Percentiles rank a stretch among this genome's conserved stretches.
Conservation (phyloP, 2,329 filamentous ascomycete species). For the Bipolaris zeicola region DNA sequence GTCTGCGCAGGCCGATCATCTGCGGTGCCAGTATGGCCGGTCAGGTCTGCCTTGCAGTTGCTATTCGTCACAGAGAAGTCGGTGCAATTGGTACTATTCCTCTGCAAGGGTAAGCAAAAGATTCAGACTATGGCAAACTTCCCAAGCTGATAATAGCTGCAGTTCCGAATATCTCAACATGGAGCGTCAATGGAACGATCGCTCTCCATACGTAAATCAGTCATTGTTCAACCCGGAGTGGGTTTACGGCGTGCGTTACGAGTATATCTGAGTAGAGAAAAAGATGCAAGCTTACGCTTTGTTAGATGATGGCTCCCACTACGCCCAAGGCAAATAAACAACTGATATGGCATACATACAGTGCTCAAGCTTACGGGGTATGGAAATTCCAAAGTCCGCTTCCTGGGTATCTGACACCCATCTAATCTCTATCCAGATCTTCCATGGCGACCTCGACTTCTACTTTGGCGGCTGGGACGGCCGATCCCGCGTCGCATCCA, state of each 20-base stretch:
- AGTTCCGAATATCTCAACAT: conserved; percentile 51
- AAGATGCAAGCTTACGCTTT: conserved; percentile 1
- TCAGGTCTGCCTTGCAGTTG: conserved; percentile 56
- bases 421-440: conserved; percentile 42
- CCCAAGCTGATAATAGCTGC: conserved; percentile 23
- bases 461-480: conserved; percentile 60
- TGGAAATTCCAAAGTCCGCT: too few relatives aligned
- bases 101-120: conserved; percentile 48
- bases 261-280: too few relatives aligned
- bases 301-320: conserved; percentile 54
- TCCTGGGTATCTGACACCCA: too few relatives aligned
- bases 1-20: conserved; percentile 54
- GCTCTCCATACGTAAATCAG: conserved; percentile 56
- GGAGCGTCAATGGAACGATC: conserved; percentile 54
- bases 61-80: conserved; percentile 54
- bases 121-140: too few relatives aligned
- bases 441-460: conserved; percentile 59
- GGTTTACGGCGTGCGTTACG: conserved; percentile 51
- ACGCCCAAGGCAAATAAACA: conserved; percentile 54
- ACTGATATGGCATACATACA: conserved; percentile 58
- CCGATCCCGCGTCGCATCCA: conserved; percentile 50
- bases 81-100: conserved; percentile 55
- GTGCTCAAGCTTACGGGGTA: conserved; percentile 56
- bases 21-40: conserved; percentile 59
- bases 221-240: conserved; percentile 56